These are phyloP conservation scores for Aspergillus felis DNA, from an alignment of 2,329 filamentous ascomycete species.

Conservation along the genomic window DNA sequence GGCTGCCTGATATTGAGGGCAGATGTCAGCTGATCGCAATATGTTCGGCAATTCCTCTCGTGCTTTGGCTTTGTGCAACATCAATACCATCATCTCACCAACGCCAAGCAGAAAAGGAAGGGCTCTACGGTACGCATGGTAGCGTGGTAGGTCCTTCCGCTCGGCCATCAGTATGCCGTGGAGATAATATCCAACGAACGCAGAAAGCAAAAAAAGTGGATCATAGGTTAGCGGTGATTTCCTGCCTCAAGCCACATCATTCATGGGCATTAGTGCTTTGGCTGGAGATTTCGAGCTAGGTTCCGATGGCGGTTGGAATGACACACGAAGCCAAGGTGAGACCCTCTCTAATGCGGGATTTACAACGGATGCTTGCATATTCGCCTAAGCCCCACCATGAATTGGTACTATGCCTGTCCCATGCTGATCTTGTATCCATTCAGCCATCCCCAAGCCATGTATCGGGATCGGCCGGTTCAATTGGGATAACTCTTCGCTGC, in stretches of 20 bases:
- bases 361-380: conserved; percentile 26
- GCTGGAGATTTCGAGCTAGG: not conserved
- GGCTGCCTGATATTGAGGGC: not conserved
- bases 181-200: not conserved
- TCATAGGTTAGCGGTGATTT: not conserved
- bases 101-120: not conserved
- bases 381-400: not conserved
- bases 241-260: conserved; percentile 2
- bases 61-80: conserved; percentile 3
- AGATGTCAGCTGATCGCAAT: conserved; percentile 4
- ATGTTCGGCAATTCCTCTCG: not conserved
- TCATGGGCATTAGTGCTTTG: not conserved
- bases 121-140: not conserved
- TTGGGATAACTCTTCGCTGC: not conserved
- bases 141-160: not conserved
- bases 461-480: not conserved
- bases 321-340: conserved; percentile 14
- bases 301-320: not conserved
- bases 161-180: not conserved
- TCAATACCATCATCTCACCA: not conserved
- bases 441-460: not conserved
- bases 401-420: not conserved
- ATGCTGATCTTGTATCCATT: not conserved
- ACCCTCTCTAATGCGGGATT: conserved; percentile 26
- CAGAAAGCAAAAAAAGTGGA: not conserved